phyloP scores from a whole-genome alignment of 2,329 filamentous ascomycete genomes.

The Diaporthe amygdali region DNA sequence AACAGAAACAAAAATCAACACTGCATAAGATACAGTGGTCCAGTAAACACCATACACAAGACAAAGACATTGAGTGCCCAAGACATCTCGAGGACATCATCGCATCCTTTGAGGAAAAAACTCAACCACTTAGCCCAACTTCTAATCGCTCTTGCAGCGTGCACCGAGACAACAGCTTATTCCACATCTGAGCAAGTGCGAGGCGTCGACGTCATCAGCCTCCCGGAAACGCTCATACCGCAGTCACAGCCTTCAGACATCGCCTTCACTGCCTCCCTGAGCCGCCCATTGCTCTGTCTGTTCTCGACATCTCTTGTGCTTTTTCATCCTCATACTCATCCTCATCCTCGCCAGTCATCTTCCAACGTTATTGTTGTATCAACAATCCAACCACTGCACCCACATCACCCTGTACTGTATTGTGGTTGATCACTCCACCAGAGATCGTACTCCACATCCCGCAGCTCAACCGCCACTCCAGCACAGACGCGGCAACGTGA shows the following conservation, averaged over 20 bases:
- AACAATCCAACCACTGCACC: not conserved
- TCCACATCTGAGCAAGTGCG: not conserved
- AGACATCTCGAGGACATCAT: not conserved
- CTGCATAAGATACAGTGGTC: not conserved
- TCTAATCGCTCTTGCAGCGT: not conserved
- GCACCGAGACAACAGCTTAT: not conserved
- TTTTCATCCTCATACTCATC: not conserved
- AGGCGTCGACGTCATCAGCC: not conserved
- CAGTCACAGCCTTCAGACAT: not conserved
- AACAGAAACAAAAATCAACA: constrained; percentile 14
- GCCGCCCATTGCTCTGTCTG: not conserved
- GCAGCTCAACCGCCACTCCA: not conserved
- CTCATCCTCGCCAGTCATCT: too few species aligned
- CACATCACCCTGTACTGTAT: not conserved
- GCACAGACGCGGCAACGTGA: not conserved
- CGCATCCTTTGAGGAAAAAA: not conserved
- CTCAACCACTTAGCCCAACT: not conserved
- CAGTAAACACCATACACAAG: not conserved
- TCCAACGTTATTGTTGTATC: not conserved
- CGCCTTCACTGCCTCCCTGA: not conserved
- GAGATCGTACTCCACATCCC: not conserved
- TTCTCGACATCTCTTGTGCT: not conserved
- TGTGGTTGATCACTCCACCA: not conserved
- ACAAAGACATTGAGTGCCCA: not conserved
- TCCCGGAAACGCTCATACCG: not conserved